Evolutionary conservation across 768 basidiomycete genomes (phyloP), one percentile per base, ranked within the genome.

Genomic region (Lactifluus subvellereus): DNA sequence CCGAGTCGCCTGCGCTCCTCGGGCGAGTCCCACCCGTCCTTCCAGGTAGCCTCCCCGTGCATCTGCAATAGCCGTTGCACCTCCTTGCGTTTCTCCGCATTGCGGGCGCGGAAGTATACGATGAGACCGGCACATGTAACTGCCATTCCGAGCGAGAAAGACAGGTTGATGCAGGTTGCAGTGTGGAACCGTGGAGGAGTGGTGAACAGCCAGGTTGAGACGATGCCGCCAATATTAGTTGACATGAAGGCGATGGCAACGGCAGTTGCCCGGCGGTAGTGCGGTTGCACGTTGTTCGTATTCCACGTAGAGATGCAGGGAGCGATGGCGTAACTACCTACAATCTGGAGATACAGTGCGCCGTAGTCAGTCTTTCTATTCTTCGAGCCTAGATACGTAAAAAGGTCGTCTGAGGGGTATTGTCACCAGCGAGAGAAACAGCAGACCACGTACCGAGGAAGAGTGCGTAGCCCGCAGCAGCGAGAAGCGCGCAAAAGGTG

Each of bases 241-340:
- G 50, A 54, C 33, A 70, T 62, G 54, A 71, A 70, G 2, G 67
- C 70, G 33, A 71, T 6, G 35, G 71, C 69, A 54, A 74, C 69
- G 13, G 69, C 71, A 3, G 73, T 72, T 7, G 69, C 69, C n/a
- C 73, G 67, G 42, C 71, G 69, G 66, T 72, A 72, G 66, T 66
- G 72, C 6, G 72, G 72, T 30, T 72, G 71, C 16, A 73, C 65
- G 60, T 74, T 74, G 60, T 74, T 74, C 33, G 72, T 52, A 53
- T 63, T 67, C 71, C 71, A 74, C 7, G 72, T 69, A 16, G 67
- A 62, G 33, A 68, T 60, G 40, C 68, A 52, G 16, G 71, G 70
- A n/a, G 73, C 68, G 30, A 67, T 51, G 30, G 63, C 68, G 45
- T 73, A 74, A 14, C 54, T 63, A 30, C 73, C 73, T 37, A 69